Base-by-base conservation (phyloP, 1,284 basidiomycete genomes). In the Rhodotorula mucilaginosa region DNA sequence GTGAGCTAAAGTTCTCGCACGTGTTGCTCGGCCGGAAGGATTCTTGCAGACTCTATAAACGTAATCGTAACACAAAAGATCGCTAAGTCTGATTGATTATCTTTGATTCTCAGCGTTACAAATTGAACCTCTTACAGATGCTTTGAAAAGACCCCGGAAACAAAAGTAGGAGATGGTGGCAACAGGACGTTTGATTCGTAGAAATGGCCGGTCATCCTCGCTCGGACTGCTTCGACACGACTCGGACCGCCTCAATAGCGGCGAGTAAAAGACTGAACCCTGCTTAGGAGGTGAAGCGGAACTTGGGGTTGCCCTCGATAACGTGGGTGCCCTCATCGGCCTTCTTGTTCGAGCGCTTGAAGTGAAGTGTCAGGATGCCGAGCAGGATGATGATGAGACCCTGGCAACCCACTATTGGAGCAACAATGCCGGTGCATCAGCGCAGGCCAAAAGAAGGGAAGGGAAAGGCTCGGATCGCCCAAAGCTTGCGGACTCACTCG, bases 401-500 rank as follows among this genome's bases (percentile, higher is more conserved):
- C 69, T 81, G 79, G 69, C 76, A 77, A 10, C 71, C 80, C 39
- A 81, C 74, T 48, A 77, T 75, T 15, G 66, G 63, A 61, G 64
- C 76, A 44, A 75, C 2, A 23, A 13, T 5, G 10, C 18, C 2
- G n/a, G 34, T 26, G 26, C 26, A 26, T n/a, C 21, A 21, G 16
- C 23, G 10, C 7, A 39, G 13, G 26, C 13, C 1, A 8, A 1
- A 4, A 29, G 12, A 23, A 51, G 21, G 49, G 15, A 39, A 58
- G 12, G 56, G 23, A 6, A 21, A 34, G 13, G 34, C 34, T 34
- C 34, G 8, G 34, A 34, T 1, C 34, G 34, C 34, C 15, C 21
- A 16, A 44, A 8, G 10, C 21, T 13, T 16, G 1, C 4, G 34
- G 21, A 62, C 49, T 23, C 29, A 63, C 73, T 68, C 5, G 69